These are phyloP conservation scores for Fusarium mexicanum DNA, from an alignment of 2,329 filamentous ascomycete species.

Conservation along the genomic window DNA sequence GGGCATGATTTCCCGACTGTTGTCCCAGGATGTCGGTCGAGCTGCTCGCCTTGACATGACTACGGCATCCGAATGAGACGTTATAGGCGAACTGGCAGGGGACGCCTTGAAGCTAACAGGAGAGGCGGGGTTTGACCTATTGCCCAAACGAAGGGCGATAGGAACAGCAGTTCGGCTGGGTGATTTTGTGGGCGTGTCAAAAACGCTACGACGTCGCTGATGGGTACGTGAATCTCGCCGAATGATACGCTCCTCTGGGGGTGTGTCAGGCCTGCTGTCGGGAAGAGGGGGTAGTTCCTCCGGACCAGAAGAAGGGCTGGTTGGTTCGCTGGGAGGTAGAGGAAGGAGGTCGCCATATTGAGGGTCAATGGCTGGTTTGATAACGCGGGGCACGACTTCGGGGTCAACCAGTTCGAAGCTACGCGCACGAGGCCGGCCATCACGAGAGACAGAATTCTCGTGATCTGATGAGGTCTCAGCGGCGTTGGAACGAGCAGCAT, in stretches of 20 bases:
- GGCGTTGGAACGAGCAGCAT: slow-evolving; percentile 57
- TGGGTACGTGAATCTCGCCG: slow-evolving; percentile 54
- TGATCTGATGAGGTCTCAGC: slow-evolving; percentile 54
- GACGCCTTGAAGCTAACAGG: slow-evolving; percentile 54
- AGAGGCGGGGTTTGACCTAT: slow-evolving; percentile 56
- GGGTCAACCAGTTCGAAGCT: slow-evolving; percentile 60
- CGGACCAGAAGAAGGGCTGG: slow-evolving; percentile 54
- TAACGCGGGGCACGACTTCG: slow-evolving; percentile 65
- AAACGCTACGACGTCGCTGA: slow-evolving; percentile 59
- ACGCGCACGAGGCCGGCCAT: slow-evolving; percentile 35
- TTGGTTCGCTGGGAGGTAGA: slow-evolving; percentile 68
- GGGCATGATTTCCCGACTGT: slow-evolving; percentile 77
- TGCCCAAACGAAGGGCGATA: slow-evolving; percentile 63
- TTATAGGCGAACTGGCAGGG: slow-evolving; percentile 48
- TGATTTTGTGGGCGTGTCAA: slow-evolving; percentile 60
- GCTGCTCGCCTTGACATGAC: slow-evolving; percentile 50
- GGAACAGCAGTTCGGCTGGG: slow-evolving; percentile 68
- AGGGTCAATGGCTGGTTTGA: slow-evolving; percentile 74
- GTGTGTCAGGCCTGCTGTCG: slow-evolving; percentile 68
- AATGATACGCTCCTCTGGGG: slow-evolving; percentile 58
- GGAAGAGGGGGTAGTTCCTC: slow-evolving; percentile 64
- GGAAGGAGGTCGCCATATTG: slow-evolving; percentile 72
- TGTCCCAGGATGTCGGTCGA: slow-evolving; percentile 70
- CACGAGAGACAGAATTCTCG: slow-evolving; percentile 46
- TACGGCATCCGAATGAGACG: slow-evolving; percentile 47